These are phyloP conservation scores for Phylloporus scabripes DNA, from an alignment of 768 basidiomycete genomes.

Conservation along the genomic window DNA sequence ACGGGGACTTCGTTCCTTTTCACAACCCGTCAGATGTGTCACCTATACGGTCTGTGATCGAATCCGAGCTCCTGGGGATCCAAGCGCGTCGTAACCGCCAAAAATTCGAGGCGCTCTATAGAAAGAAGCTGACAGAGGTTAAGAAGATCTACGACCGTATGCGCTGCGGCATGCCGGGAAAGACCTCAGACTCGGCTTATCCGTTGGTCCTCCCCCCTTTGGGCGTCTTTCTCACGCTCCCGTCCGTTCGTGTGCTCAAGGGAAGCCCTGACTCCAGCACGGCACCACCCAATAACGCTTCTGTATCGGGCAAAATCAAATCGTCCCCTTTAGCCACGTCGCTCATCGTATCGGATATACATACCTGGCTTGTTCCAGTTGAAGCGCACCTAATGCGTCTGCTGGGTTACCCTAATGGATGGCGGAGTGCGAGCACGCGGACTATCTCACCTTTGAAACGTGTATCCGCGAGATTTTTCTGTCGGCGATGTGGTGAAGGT, in stretches of 20 bases:
- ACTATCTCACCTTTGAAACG: slow-evolving; percentile 53
- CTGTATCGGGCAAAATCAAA: slow-evolving; percentile 14
- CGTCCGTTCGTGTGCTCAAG: slow-evolving; percentile 37
- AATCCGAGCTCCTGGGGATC: slow-evolving; percentile 26
- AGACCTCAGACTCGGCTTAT: not conserved
- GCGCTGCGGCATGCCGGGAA: slow-evolving; percentile 26
- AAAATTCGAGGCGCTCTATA: slow-evolving; percentile 23
- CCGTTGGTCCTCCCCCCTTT: slow-evolving; percentile 39
- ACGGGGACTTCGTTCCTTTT: not conserved
- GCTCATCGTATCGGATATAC: slow-evolving; percentile 41
- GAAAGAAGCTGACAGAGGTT: slow-evolving; percentile 31
- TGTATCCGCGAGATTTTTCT: slow-evolving; percentile 54
- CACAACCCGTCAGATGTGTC: slow-evolving; percentile 15
- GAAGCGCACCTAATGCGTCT: slow-evolving; percentile 38
- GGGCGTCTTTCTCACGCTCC: slow-evolving; percentile 44
- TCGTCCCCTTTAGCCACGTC: slow-evolving; percentile 29
- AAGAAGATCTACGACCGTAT: slow-evolving; percentile 43
- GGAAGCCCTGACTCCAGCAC: slow-evolving; percentile 20
- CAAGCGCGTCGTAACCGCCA: slow-evolving; percentile 25
- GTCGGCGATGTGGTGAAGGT: slow-evolving; percentile 42
- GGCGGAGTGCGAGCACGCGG: slow-evolving; percentile 44
- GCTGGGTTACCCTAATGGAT: slow-evolving; percentile 45
- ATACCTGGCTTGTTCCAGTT: slow-evolving; percentile 44
- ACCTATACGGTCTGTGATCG: slow-evolving; percentile 16
- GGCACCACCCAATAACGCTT: not conserved